Evolutionary conservation across 2,329 filamentous ascomycete genomes (phyloP).

Genomic region (Diaporthe sp.): DNA sequence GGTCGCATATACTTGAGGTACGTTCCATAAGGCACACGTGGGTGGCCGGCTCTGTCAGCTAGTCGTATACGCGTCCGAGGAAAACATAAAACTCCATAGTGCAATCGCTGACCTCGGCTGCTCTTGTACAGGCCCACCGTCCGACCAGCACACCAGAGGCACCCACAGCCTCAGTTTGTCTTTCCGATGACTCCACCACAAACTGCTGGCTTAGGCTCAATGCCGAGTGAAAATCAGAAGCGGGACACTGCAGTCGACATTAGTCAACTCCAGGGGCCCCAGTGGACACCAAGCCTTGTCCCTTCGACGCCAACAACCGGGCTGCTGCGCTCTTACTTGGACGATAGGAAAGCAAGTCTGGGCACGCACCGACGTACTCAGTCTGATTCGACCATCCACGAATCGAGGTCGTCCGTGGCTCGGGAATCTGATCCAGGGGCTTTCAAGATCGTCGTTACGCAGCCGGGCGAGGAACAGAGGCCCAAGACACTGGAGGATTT

Average conservation of each 20-base stretch:
- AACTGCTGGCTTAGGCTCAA: conserved; percentile 68
- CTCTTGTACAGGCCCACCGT: conserved; percentile 66
- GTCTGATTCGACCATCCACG: conserved; percentile 84
- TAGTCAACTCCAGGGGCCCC: conserved; percentile 51
- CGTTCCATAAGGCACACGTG: conserved; percentile 45
- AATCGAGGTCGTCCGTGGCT: conserved; percentile 61
- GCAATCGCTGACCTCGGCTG: conserved; percentile 1
- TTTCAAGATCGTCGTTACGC: conserved; percentile 85
- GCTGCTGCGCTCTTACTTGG: conserved; percentile 51
- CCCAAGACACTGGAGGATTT: conserved; percentile 75
- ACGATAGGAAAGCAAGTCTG: conserved; percentile 50
- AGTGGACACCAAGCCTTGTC: conserved; percentile 61
- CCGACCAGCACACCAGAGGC: conserved; percentile 72
- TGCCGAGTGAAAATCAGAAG: conserved; percentile 51
- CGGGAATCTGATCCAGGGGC: conserved; percentile 74
- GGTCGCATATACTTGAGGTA: conserved; percentile 87
- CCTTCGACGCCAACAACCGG: conserved; percentile 54
- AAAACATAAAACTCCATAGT: no score
- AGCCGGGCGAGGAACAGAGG: conserved; percentile 71
- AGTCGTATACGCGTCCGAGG: not conserved
- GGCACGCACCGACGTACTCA: conserved; percentile 72
- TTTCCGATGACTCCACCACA: conserved; percentile 74
- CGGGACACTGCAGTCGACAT: conserved; percentile 43
- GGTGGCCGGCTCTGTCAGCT: not conserved
- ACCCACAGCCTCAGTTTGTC: conserved; percentile 71